Evolutionary conservation across 225 moss, liverwort and hornwort genomes (phyloP), one percentile per base, ranked within the genome.

Genomic region (Marchantia polymorpha): DNA sequence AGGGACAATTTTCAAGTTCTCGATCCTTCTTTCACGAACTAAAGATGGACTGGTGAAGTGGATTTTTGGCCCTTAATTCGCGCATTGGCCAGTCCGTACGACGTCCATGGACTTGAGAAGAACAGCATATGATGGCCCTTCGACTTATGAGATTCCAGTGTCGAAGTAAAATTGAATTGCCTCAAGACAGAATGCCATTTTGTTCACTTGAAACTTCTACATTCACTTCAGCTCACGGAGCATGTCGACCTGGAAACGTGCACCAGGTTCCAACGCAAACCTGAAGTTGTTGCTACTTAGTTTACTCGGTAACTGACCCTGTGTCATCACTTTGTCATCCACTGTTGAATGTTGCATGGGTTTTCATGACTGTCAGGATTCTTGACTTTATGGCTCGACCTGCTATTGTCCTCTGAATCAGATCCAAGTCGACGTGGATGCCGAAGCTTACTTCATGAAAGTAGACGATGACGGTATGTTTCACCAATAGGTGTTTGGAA

Each of bases 381-480:
- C 14, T 17, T 0, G 17, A 17, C 39, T 26, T 53, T 10, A 53
- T 59, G 39, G 59, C 27, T 75, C 66, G 25, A 51, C 8, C 23
- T 65, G 30, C 49, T 15, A 11, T 60, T 60, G 72, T 76, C 12
- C 30, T 63, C 12, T 60, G 31, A 25, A 71, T 58, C 83, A 99
- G 95, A 92, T 99, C 76, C 90, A 87, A 79, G 88, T 90, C 69
- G 84, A 86, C 25, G 83, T 99, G 61, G 92, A 93, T 73, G 87
- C 85, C 76, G 93, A 89, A 68, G 90, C 80, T 69, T 89, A 84
- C 64, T 82, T 81, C 82, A 83, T 95, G 77, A 90, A 86, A 86
- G 92, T 99, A 79, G 93, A 93, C 74, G 99, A 99, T 71, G 86
- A 99, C 82, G 99, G 99, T 99, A 76, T 84, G 89, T 51, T 74